These are phyloP conservation scores for Lumnitzera racemosa DNA, from an alignment of 345 rosid genomes.

Conservation along the genomic window DNA sequence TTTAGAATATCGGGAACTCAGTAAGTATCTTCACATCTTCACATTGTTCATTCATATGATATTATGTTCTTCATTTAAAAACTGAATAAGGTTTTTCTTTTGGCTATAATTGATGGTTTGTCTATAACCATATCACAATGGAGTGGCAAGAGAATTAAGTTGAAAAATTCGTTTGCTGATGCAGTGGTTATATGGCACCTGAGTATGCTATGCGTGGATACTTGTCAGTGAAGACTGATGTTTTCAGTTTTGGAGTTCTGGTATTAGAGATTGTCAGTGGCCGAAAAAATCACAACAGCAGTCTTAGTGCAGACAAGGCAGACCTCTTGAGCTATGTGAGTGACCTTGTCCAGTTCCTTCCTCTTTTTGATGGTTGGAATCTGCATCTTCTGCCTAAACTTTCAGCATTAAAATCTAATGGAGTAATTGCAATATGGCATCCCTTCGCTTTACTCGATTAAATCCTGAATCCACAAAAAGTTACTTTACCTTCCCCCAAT, in stretches of 20 bases:
- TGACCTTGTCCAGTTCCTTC: constrained; percentile 1
- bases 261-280: constrained; percentile 82
- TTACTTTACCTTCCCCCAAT: too few relatives aligned
- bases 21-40: constrained; percentile 39
- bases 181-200: constrained; percentile 96
- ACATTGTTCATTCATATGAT: neutral
- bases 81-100: too few relatives aligned
- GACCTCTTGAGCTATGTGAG: constrained; percentile 85
- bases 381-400: too few relatives aligned
- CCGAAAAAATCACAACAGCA: constrained; percentile 57
- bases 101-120: too few relatives aligned
- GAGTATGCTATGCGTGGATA: constrained; percentile 83
- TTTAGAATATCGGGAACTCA: constrained; percentile 71
- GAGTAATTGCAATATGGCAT: too few relatives aligned
- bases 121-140: too few relatives aligned
- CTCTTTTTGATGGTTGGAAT: too few relatives aligned
- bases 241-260: constrained; percentile 79
- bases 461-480: too few relatives aligned
- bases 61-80: neutral
- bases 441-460: too few relatives aligned
- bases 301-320: constrained; percentile 38
- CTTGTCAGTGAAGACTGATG: constrained; percentile 76
- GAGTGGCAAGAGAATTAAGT: neutral
- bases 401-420: too few relatives aligned
- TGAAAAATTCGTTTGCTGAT: constrained; percentile 14